Conservation (phyloP, 2,329 filamentous ascomycete species). For the Aspergillus tanneri region DNA sequence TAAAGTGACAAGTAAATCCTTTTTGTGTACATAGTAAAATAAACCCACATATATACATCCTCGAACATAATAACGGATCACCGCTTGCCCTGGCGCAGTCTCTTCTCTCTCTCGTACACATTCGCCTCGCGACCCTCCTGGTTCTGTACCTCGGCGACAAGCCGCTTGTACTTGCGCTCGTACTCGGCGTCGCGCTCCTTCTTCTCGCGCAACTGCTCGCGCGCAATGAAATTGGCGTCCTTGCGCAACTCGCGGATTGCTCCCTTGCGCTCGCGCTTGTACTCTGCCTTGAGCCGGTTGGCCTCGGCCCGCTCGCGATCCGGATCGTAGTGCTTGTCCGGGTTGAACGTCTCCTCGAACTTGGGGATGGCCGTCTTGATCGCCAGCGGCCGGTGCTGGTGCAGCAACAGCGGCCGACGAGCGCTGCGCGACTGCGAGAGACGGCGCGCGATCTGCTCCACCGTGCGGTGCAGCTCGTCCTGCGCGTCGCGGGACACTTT, state of each 20-base stretch:
- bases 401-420: slow-evolving; percentile 79
- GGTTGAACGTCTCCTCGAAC: slow-evolving; percentile 94
- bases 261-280: slow-evolving; percentile 93
- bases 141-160: slow-evolving; percentile 93
- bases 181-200: slow-evolving; percentile 90
- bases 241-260: slow-evolving; percentile 91
- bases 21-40: neutral
- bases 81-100: slow-evolving; percentile 66
- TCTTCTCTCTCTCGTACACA: slow-evolving; percentile 83
- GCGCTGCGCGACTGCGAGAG: slow-evolving; percentile 61
- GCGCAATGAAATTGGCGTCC: slow-evolving; percentile 88
- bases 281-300: slow-evolving; percentile 80
- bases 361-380: slow-evolving; percentile 89
- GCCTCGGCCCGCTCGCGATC: slow-evolving; percentile 84
- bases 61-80: slow-evolving; percentile 19
- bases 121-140: slow-evolving; percentile 87
- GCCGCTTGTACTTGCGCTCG: slow-evolving; percentile 90
- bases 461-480: slow-evolving; percentile 30
- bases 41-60: neutral
- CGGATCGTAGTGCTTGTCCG: slow-evolving; percentile 94
- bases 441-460: slow-evolving; percentile 40
- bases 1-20: no score
- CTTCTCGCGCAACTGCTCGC: slow-evolving; percentile 87
- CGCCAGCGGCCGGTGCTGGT: slow-evolving; percentile 82
- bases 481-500: slow-evolving; percentile 49